phyloP scores from a whole-genome alignment of 2,329 filamentous ascomycete genomes.

The Ascochyta koolunga region DNA sequence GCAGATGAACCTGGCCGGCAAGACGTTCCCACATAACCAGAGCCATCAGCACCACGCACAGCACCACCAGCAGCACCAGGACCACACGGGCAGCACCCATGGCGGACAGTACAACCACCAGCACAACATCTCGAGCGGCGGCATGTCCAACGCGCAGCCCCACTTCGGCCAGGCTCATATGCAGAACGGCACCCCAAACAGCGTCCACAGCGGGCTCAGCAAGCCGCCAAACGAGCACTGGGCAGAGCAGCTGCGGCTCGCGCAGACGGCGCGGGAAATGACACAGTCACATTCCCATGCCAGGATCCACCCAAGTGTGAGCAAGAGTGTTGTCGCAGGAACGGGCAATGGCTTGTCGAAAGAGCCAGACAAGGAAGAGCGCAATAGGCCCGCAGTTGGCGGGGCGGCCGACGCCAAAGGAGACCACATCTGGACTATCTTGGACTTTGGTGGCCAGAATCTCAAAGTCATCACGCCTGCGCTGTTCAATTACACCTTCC shows the following conservation, averaged over 20 bases:
- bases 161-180: slow-evolving; percentile 65
- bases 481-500: slow-evolving; percentile 84
- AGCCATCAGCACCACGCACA: slow-evolving; percentile 55
- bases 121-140: slow-evolving; percentile 64
- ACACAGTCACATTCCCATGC: slow-evolving; percentile 77
- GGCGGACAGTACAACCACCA: slow-evolving; percentile 66
- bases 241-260: slow-evolving; percentile 83
- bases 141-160: slow-evolving; percentile 69
- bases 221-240: slow-evolving; percentile 75
- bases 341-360: slow-evolving; percentile 57
- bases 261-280: slow-evolving; percentile 74
- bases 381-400: slow-evolving; percentile 70
- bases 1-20: slow-evolving; percentile 66
- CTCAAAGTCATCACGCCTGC: slow-evolving; percentile 79
- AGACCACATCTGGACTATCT: slow-evolving; percentile 83
- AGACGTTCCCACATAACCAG: slow-evolving; percentile 69
- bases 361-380: slow-evolving; percentile 60
- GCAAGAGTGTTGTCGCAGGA: slow-evolving; percentile 67
- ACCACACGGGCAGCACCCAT: slow-evolving; percentile 59
- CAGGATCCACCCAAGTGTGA: slow-evolving; percentile 71
- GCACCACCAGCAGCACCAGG: slow-evolving; percentile 66
- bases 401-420: slow-evolving; percentile 47
- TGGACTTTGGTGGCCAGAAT: slow-evolving; percentile 96
- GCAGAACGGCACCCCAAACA: slow-evolving; percentile 64
- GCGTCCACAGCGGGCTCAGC: slow-evolving; percentile 61